Evolutionary conservation across 1,284 basidiomycete species (phyloP).

Genomic region (Sporisorium exsertum): DNA sequence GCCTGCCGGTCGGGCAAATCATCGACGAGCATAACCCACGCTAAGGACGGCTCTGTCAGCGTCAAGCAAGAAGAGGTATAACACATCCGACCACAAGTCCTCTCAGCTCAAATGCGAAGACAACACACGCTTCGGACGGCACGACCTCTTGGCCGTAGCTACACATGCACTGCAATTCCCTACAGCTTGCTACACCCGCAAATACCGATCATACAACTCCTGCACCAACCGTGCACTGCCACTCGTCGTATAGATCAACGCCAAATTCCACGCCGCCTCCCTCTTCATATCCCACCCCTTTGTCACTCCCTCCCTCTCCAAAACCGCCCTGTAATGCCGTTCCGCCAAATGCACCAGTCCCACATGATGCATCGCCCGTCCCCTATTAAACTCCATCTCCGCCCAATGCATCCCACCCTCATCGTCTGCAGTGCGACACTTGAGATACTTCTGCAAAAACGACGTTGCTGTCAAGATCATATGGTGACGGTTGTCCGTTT

Average conservation of each 20-base stretch:
- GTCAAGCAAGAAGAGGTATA: neutral
- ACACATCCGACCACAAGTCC: too few relatives aligned
- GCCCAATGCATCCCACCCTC: constrained; percentile 70
- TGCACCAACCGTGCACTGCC: constrained; percentile 41
- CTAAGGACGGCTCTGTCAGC: too few relatives aligned
- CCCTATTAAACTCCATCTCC: constrained; percentile 92
- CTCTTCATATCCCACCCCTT: constrained; percentile 33
- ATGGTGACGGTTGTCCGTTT: constrained; percentile 93
- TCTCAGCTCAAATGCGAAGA: too few relatives aligned
- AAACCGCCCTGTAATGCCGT: constrained; percentile 53
- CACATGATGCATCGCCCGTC: constrained; percentile 87
- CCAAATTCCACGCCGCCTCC: constrained; percentile 65
- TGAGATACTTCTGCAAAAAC: constrained; percentile 48
- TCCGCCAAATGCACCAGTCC: constrained; percentile 61
- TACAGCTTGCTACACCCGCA: constrained; percentile 49
- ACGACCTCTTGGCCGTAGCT: too few relatives aligned
- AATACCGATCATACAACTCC: constrained; percentile 40
- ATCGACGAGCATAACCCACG: neutral
- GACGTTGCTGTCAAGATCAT: constrained; percentile 51
- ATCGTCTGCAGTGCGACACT: constrained; percentile 76
- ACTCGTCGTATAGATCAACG: constrained; percentile 54
- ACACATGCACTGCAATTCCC: too few relatives aligned
- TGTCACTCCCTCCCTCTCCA: constrained; percentile 11
- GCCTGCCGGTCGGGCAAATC: neutral
- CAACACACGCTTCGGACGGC: neutral